Conservation (phyloP, 108 stramenopile genomes). For the Aurantiochytrium sp. region DNA sequence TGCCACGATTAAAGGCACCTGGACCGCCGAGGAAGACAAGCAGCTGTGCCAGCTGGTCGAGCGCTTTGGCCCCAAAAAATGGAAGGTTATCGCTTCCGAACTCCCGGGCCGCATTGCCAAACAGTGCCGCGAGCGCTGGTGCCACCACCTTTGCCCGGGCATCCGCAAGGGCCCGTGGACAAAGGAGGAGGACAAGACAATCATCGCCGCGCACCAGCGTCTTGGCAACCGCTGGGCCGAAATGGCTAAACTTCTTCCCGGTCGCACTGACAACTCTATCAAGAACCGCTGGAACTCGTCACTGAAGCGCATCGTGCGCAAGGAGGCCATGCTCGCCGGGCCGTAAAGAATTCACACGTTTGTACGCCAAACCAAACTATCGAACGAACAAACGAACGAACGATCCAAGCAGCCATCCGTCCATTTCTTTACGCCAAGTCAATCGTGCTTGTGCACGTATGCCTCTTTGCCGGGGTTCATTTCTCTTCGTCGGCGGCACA, state of each 20-base stretch:
- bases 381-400: no score
- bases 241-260: constrained; percentile 37
- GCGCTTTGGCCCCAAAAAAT: constrained; percentile 41
- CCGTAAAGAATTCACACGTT: neutral
- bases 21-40: constrained; percentile 45
- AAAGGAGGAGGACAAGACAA: constrained; percentile 35
- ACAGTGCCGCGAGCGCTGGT: constrained; percentile 61
- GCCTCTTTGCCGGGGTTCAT: no score
- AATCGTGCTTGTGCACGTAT: no score
- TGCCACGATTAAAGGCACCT: neutral
- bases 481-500: no score
- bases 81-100: constrained; percentile 49
- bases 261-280: constrained; percentile 93
- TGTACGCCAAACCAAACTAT: no score
- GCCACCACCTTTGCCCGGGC: constrained; percentile 74
- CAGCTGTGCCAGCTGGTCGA: constrained; percentile 38
- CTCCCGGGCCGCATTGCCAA: constrained; percentile 55
- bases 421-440: no score
- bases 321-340: neutral
- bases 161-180: constrained; percentile 57
- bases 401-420: no score
- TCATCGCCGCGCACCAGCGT: constrained; percentile 25
- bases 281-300: constrained; percentile 93
- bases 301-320: constrained; percentile 79
- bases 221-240: constrained; percentile 61